Conservation (phyloP, 2,329 filamentous ascomycete species). For the Furcasterigmium sp. region DNA sequence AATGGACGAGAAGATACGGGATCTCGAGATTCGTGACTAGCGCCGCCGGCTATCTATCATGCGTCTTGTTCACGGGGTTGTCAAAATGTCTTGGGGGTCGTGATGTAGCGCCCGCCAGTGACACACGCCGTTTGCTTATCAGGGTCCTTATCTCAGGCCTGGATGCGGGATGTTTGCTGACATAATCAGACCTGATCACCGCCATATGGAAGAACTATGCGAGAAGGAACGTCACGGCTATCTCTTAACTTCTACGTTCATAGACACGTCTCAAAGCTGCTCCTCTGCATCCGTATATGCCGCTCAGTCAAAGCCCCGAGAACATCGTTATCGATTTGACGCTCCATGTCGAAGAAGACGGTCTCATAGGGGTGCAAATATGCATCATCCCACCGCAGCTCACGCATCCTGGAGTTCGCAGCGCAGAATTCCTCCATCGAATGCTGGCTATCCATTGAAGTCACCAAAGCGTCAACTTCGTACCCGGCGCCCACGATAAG, state of each 20-base stretch:
- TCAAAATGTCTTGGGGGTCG: background rate
- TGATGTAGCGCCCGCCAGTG: no score
- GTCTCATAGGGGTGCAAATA: conserved; percentile 33
- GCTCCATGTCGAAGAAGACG: conserved; percentile 28
- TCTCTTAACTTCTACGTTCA: no score
- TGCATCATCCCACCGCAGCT: conserved; percentile 17
- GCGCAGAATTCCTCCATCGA: conserved; percentile 9
- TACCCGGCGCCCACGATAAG: conserved; percentile 23
- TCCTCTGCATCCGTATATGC: conserved; percentile 17
- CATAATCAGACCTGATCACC: no score
- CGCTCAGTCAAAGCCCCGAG: conserved; percentile 23
- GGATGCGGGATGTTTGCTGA: no score
- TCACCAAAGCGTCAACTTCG: conserved; percentile 26
- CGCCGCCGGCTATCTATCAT: background rate
- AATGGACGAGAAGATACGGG: background rate
- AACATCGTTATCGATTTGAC: conserved; percentile 19
- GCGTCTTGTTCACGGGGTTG: background rate
- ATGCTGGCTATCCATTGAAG: conserved; percentile 16
- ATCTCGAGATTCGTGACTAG: background rate
- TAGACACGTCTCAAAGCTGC: conserved; percentile 19
- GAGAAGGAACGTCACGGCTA: no score
- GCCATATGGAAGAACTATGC: no score
- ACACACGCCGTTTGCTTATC: no score
- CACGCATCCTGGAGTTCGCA: conserved; percentile 10
- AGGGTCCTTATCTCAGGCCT: no score